These are phyloP conservation scores for Penicillium silybi DNA, from an alignment of 495 filamentous ascomycete species.

Conservation along the genomic window DNA sequence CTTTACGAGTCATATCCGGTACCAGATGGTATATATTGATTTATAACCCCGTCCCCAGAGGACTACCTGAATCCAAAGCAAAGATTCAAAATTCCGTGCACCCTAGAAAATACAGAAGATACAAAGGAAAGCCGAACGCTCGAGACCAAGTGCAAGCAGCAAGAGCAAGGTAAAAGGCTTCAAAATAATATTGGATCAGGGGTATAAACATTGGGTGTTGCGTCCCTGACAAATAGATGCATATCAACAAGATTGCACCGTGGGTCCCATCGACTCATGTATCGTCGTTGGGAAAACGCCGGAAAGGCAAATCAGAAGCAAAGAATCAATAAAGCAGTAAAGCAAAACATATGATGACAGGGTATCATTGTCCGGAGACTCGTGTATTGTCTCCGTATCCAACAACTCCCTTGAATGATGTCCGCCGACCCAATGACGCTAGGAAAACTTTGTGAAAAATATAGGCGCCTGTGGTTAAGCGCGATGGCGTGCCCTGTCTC, in stretches of 20 bases:
- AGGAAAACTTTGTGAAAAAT: slow-evolving; percentile 3
- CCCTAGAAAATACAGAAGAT: not conserved
- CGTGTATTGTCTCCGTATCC: slow-evolving; percentile 47
- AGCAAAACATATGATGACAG: slow-evolving; percentile 28
- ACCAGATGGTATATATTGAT: not conserved
- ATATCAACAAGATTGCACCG: slow-evolving; percentile 17
- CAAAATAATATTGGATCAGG: slow-evolving; percentile 13
- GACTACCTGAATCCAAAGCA: slow-evolving; percentile 7
- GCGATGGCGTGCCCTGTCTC: not conserved
- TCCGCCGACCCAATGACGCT: slow-evolving; percentile 19
- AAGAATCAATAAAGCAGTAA: no score
- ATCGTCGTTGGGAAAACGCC: slow-evolving; percentile 26
- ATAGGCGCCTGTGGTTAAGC: not conserved
- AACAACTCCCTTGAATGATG: slow-evolving; percentile 31
- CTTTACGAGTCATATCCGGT: no score
- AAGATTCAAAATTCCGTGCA: slow-evolving; percentile 14
- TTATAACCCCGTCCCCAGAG: slow-evolving; percentile 10
- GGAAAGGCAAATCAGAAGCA: slow-evolving; percentile 11
- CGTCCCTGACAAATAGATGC: slow-evolving; percentile 26
- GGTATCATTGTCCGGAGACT: slow-evolving; percentile 48
- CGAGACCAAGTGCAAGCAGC: slow-evolving; percentile 13
- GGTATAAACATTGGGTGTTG: slow-evolving; percentile 44
- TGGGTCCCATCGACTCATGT: slow-evolving; percentile 20
- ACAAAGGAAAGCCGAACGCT: slow-evolving; percentile 8
- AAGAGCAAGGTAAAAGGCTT: not conserved